phyloP scores from a whole-genome alignment of 192 early-diverging fungal genomes.

The Rhizoclosmatium sp. region DNA sequence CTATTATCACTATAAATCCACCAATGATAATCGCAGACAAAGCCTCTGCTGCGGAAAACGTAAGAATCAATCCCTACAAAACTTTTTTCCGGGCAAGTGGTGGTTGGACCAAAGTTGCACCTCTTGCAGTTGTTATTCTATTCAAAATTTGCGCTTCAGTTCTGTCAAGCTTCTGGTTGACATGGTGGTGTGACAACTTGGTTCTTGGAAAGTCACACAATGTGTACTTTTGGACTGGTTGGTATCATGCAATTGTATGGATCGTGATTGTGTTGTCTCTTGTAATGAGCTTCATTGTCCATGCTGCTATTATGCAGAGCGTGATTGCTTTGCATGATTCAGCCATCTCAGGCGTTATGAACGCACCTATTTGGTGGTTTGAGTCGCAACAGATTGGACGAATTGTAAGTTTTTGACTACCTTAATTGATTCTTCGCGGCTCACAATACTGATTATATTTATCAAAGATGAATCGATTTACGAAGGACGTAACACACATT shows the following conservation, averaged over 20 bases:
- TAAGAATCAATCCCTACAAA: not conserved
- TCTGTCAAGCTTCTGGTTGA: constrained; percentile 14
- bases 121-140: not conserved
- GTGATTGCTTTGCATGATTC: constrained; percentile 51
- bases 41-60: constrained; percentile 4
- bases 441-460: too few species aligned
- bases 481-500: too few species aligned
- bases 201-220: constrained; percentile 13
- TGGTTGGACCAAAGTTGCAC: not conserved
- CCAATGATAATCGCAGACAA: constrained; percentile 11
- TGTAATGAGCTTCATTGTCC: constrained; percentile 18
- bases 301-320: constrained; percentile 14
- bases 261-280: constrained; percentile 18
- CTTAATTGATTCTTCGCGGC: constrained; percentile 14
- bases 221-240: constrained; percentile 28
- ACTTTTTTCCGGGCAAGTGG: constrained; percentile 1
- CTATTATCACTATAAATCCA: not conserved
- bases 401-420: constrained; percentile 63
- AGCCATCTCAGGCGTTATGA: constrained; percentile 39
- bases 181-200: constrained; percentile 20
- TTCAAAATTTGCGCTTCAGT: not conserved
- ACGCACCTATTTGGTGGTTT: constrained; percentile 29
- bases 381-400: constrained; percentile 62
- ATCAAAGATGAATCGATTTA: too few species aligned
- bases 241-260: constrained; percentile 37